Conservation (phyloP, 805 yeast genomes). For the Saccharomycopsis selenospora region DNA sequence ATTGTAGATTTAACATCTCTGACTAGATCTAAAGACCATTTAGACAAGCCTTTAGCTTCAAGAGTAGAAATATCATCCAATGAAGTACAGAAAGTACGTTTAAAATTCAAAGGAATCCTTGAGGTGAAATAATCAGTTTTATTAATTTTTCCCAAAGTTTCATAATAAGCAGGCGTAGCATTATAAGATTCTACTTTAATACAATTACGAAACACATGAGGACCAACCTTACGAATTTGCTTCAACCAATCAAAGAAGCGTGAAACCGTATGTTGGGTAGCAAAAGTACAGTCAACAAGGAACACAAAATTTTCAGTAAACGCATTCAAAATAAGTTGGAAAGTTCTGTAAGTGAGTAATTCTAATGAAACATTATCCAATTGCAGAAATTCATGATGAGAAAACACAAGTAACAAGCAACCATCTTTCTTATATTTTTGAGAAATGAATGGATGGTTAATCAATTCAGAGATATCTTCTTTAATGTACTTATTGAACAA, state of each 20-base stretch:
- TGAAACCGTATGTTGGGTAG: constrained; percentile 24
- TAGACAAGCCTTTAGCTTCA: constrained; percentile 39
- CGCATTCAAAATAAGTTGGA: constrained; percentile 62
- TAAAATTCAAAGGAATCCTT: background rate
- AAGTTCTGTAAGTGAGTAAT: constrained; percentile 44
- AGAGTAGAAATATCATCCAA: constrained; percentile 37
- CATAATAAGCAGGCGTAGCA: constrained; percentile 3
- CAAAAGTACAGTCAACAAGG: constrained; percentile 65
- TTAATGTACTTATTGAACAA: constrained; percentile 59
- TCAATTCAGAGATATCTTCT: constrained; percentile 39
- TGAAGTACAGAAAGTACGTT: constrained; percentile 11
- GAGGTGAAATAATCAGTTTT: background rate
- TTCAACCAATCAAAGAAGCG: constrained; percentile 1
- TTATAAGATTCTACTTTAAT: constrained; percentile 8
- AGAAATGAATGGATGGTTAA: constrained; percentile 43
- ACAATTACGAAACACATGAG: constrained; percentile 5
- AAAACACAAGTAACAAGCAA: constrained; percentile 53
- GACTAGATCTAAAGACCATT: constrained; percentile 34
- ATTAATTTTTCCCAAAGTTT: background rate
- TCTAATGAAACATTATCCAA: constrained; percentile 7
- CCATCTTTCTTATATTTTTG: constrained; percentile 69
- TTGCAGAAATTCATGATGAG: constrained; percentile 33
- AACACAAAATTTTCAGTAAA: constrained; percentile 63
- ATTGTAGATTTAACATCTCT: constrained; percentile 34
- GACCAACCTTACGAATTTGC: background rate